Evolutionary conservation across 129 eudicot species (phyloP).

Genomic region (Helianthus tuberosus): DNA sequence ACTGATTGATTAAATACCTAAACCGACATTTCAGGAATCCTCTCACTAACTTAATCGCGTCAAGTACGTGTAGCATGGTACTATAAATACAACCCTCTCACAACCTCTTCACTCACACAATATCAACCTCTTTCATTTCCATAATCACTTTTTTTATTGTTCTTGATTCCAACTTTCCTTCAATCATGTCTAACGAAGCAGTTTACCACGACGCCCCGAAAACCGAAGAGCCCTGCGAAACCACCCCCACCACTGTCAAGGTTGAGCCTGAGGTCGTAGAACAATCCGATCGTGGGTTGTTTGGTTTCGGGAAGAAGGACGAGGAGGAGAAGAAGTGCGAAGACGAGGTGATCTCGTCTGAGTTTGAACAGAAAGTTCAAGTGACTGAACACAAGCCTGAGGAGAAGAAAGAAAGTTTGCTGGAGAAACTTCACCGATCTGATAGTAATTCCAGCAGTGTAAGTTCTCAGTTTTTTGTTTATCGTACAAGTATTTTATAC

Average conservation of each 20-base stretch:
- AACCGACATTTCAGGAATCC: conserved; percentile 16
- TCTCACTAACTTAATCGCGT: conserved; percentile 42
- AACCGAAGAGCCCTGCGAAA: conserved; percentile 30
- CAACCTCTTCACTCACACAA: conserved; percentile 25
- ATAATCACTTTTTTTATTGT: background rate
- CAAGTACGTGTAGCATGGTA: conserved; percentile 26
- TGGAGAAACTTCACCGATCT: conserved; percentile 52
- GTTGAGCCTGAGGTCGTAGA: conserved; percentile 44
- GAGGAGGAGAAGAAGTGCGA: conserved; percentile 40
- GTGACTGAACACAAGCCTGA: conserved; percentile 54
- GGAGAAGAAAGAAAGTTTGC: conserved; percentile 39
- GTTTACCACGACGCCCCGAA: conserved; percentile 39
- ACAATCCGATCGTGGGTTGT: conserved; percentile 60
- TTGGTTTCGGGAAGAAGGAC: conserved; percentile 55
- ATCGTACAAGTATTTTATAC: background rate
- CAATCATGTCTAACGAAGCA: conserved; percentile 61
- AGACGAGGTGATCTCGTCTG: conserved; percentile 44
- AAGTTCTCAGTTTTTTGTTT: conserved; percentile 35
- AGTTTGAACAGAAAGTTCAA: conserved; percentile 56
- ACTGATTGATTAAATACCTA: background rate
- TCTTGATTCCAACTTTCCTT: background rate
- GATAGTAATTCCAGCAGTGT: conserved; percentile 71
- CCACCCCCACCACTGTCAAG: conserved; percentile 14
- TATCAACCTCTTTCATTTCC: background rate
- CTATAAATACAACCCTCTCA: conserved; percentile 41